Base-by-base conservation (phyloP, 345 rosid species). In the Draba incana region DNA sequence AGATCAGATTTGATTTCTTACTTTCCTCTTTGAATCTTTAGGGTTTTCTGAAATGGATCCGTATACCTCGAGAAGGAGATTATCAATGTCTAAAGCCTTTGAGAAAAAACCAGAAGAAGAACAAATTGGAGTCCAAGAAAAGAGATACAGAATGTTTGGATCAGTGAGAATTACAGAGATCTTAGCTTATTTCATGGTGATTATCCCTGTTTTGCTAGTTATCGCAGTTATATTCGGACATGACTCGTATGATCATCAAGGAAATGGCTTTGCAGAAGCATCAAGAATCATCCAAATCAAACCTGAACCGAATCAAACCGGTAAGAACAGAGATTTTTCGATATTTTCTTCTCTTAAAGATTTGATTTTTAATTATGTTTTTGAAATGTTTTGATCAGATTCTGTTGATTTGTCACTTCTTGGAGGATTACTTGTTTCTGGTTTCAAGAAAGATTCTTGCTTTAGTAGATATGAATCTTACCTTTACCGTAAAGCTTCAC, bases 361-460 rank as follows among this genome's bases (percentile, higher is more conserved):
- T 48, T 58, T 56, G 69, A 1, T 41, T n/a, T 65, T 52, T 1
- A 6, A 42, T 10, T 30, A 56, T 46, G 16, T 0, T 50, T 49
- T 8, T 11, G 1, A 24, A 49, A 38, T 24, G 3, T 24, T 50
- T 12, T 39, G 50, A 69, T 64, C 68, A 57, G 66, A 68, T 62
- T 58, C 39, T 52, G 81, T 20, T 39, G 73, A 70, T 72, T 53
- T 72, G 50, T 77, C 80, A 47, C 54, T 88, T 42, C 81, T 81
- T 38, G 81, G 77, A 37, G 89, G 92, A 58, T 78, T 86, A 62
- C 81, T 88, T 62, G 81, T 84, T 45, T 9, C 76, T 68, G 89
- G 86, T 37, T 83, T 86, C n/a, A 69, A 79, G 43, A 78, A 78
- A 70, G 75, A 56, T 3, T 66, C 79, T 15, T 88, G 92, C 79